Evolutionary conservation across 495 filamentous ascomycete species (phyloP).

Genomic region (Neurospora tetrasperma): DNA sequence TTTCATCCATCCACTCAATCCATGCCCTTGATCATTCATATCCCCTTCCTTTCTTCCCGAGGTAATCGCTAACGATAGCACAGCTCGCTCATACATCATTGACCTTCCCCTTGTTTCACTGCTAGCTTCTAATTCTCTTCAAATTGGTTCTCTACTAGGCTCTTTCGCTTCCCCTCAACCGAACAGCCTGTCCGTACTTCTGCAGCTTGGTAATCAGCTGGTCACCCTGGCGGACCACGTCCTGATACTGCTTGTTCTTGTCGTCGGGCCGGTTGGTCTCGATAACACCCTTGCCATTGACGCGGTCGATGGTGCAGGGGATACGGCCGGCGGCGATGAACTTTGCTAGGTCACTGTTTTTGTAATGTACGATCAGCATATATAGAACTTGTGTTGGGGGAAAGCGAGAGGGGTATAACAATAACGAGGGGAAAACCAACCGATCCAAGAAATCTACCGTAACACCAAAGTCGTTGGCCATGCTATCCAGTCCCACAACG

Average conservation of each 20-base stretch:
- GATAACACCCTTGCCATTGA: constrained; percentile 78
- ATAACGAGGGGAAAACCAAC: constrained; percentile 38
- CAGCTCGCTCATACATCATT: constrained; percentile 8
- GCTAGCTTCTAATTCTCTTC: neutral
- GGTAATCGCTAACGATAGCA: constrained; percentile 4
- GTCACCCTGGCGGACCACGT: constrained; percentile 94
- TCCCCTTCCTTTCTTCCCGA: neutral
- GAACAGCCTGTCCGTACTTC: constrained; percentile 94
- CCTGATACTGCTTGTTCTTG: constrained; percentile 98
- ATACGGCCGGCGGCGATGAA: constrained; percentile 94
- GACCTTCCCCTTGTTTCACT: neutral
- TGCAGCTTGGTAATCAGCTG: constrained; percentile 96
- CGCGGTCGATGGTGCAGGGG: constrained; percentile 92
- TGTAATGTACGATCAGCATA: neutral
- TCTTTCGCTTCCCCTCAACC: constrained; percentile 88
- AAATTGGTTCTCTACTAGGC: constrained; percentile 36
- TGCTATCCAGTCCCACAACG: constrained; percentile 88
- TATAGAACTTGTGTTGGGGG: neutral
- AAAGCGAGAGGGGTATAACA: neutral
- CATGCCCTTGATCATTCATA: neutral
- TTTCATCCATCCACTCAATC: no score
- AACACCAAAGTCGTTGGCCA: constrained; percentile 93
- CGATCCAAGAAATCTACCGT: constrained; percentile 91
- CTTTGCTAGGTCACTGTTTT: constrained; percentile 76
- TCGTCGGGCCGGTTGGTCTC: constrained; percentile 96